Conservation (phyloP, 495 filamentous ascomycete genomes). For the Podospora fimiseda region DNA sequence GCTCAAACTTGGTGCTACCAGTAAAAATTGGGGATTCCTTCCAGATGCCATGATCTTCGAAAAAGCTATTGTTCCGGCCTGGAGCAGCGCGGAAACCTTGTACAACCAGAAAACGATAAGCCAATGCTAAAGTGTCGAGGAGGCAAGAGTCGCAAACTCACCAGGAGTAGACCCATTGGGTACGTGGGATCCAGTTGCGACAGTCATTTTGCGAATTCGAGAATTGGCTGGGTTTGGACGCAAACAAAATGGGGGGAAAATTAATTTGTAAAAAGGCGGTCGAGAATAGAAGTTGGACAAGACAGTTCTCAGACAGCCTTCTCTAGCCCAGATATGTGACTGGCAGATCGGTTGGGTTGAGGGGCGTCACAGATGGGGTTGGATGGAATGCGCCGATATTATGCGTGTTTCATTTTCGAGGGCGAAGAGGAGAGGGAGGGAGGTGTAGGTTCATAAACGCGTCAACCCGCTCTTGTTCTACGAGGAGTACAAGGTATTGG, state of each 20-base stretch:
- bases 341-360: not conserved
- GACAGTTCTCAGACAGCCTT: no score
- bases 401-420: not conserved
- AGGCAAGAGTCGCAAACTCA: not conserved
- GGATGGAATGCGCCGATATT: not conserved
- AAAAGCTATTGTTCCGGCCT: conserved; percentile 31
- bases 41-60: conserved; percentile 52
- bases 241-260: not conserved
- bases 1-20: conserved; percentile 58
- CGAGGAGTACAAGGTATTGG: not conserved
- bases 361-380: not conserved
- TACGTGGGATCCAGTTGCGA: not conserved
- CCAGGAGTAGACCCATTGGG: not conserved
- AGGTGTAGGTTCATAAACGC: not conserved
- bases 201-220: not conserved
- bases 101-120: not conserved
- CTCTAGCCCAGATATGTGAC: no score
- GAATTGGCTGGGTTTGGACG: not conserved
- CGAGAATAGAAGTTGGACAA: no score
- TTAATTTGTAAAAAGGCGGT: not conserved
- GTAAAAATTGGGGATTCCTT: conserved; percentile 58
- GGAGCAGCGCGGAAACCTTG: conserved; percentile 2
- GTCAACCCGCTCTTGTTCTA: not conserved
- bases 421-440: not conserved
- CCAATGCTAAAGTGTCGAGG: not conserved